These are phyloP conservation scores for Camellia sinensis DNA, from an alignment of 148 eudicot genomes.

Conservation along the genomic window DNA sequence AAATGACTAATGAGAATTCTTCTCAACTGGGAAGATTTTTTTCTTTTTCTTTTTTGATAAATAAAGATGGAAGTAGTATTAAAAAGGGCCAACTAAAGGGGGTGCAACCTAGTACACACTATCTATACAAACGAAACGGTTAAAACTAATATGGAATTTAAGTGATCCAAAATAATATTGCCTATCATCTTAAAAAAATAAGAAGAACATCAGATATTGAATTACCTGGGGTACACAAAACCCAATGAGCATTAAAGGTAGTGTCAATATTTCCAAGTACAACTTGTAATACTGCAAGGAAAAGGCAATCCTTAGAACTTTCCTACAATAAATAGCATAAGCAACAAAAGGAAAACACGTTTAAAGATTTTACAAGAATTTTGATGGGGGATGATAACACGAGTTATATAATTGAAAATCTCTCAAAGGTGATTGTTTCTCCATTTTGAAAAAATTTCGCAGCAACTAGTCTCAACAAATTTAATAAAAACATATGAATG, in stretches of 20 bases:
- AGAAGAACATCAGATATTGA: background rate
- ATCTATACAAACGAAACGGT: too few relatives aligned
- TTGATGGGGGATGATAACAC: background rate
- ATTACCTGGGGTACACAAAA: conserved; percentile 83
- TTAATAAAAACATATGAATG: background rate
- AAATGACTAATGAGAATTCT: too few relatives aligned
- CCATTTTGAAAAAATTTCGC: background rate
- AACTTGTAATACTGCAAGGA: conserved; percentile 59
- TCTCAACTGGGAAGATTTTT: too few relatives aligned
- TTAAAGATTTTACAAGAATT: background rate
- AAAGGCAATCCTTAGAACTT: conserved; percentile 19
- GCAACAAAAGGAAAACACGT: background rate
- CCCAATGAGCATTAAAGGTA: conserved; percentile 55
- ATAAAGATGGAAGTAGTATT: too few relatives aligned
- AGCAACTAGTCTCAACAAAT: background rate
- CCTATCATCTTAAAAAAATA: background rate
- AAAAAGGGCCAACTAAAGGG: too few relatives aligned
- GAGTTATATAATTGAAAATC: background rate
- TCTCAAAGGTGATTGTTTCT: background rate
- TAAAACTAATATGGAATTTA: background rate
- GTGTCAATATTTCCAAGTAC: conserved; percentile 59
- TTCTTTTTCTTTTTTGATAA: too few relatives aligned
- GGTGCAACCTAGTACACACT: too few relatives aligned
- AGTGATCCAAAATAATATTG: conserved; percentile 4
- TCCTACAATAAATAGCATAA: background rate